Base-by-base conservation (phyloP, 208 protist species). In the Angomonas ambiguus region DNA sequence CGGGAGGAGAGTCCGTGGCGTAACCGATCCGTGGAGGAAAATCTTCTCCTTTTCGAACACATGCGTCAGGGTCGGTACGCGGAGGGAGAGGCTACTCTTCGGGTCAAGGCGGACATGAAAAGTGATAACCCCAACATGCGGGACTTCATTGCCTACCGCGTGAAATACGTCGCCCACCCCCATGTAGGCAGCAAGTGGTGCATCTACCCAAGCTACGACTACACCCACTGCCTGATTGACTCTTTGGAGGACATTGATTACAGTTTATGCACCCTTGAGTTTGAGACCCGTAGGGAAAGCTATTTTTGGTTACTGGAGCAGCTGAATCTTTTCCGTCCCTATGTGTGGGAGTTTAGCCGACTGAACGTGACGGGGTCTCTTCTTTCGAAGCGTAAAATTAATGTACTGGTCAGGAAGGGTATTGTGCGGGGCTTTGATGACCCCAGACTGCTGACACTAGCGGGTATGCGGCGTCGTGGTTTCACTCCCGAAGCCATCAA, bases 131-230 rank as follows among this genome's bases (percentile, higher is more conserved):
- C 96, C 18, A 98, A 97, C 76, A 98, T 99, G 97, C 89, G 98
- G 59, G 99, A 99, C 77, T 93, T 98, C 49, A 88, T 99, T 59
- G 97, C 98, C 28, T 99, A 99, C 74, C 92, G 99, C 63, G 98
- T 99, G 65, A 99, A 99, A 77, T 99, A 96, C 81, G 79, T 78
- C 16, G 77, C 81, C 68, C 95, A 98, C 74, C 97, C 96, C 30
- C 92, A 97, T 77, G 79, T 87, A 31, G 97, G 97, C 67, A 92
- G 98, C 70, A 88, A 92, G 64, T 99, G 97, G 97, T 99, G 97
- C 77, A 97, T 99, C 70, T 99, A 99, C 79, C 99, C 99, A 28
- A 98, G 97, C 58, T 99, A 99, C 82, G 99, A 99, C 86, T 99
- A 96, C 77, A 98, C 98, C 31, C 98, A 99, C 88, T 99, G 98